Base-by-base conservation (phyloP, 495 filamentous ascomycete species). In the Sphaerosporella brunnea region DNA sequence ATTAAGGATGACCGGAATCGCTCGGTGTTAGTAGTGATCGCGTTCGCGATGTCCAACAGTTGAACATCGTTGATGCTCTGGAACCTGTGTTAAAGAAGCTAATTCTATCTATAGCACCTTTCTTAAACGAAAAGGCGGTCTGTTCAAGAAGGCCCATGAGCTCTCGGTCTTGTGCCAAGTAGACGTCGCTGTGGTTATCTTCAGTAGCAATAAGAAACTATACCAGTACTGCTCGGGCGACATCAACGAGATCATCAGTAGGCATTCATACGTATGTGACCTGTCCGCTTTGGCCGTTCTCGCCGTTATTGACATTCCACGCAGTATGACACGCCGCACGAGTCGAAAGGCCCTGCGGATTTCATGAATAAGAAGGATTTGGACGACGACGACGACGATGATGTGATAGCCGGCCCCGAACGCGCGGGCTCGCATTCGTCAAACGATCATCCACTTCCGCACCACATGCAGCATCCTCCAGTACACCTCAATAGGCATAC, bases 81-180 rank as follows among this genome's bases (percentile, higher is more conserved):
- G n/a, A n/a, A n/a, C n/a, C n/a, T n/a, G n/a, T n/a, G n/a, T n/a
- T n/a, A n/a, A n/a, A n/a, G n/a, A n/a, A n/a, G n/a, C n/a, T n/a
- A n/a, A n/a, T n/a, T n/a, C n/a, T n/a, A n/a, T n/a, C n/a, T 11
- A 43, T 46, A 95, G 92, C 49, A 97, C 90, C 25, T 97, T 97
- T 64, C 69, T 97, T 46, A 97, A 97, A 70, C 82, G 90, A 66
- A 97, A 97, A 67, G 90, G 88, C 54, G 90, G 90, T 56, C 72
- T 97, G 20, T 96, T 97, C 73, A 97, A 97, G 75, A 97, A 97
- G 73, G 90, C 90, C 47, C 84, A 97, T 67, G 90, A 97, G 71
- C 73, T 97, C 20, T 93, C 88, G 50, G 90, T 96, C 35, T 78
- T 97, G 51, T 97, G 90, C 64, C 93, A 84, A 37, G 90, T 97